Evolutionary conservation across 2,329 filamentous ascomycete genomes (phyloP), one percentile per base, ranked within the genome.

Genomic region (Phoma sp.): DNA sequence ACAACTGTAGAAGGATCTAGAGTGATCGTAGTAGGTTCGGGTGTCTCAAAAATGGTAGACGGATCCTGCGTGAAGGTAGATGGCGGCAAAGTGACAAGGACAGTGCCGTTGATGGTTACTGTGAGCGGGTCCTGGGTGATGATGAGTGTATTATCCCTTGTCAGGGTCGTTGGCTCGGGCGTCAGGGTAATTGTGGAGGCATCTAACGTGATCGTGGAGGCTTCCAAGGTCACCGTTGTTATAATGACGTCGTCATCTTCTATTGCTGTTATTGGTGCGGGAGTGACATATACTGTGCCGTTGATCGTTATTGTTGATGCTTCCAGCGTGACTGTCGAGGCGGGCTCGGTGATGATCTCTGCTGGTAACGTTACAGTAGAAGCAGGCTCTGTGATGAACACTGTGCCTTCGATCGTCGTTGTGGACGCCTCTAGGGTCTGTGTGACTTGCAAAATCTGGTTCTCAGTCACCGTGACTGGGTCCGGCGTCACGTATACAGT

Each of bases 221-320:
- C 38, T 3, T 31, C 44, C 8, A 54, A 19, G 17, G 44, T 54
- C 35, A 43, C 51, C 10, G 51, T 48, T 8, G 51, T 53, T 32
- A 44, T 31, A n/a, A 53, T 43, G 10, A 53, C 38, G 32, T 37
- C 38, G 25, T 37, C 47, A 15, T 43, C 47, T n/a, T 48, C 44
- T 1, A 48, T 39, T 1, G 48, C 27, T 8, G 51, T 54, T 7
- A 48, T 36, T 1, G 51, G 44, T 10, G 51, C 38, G 6, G 51
- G 51, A 8, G 51, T 54, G n/a, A 38, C 36, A 38, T 38, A 38
- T 21, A 38, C 24, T 7, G 36, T 38, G 19, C 36, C 36, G 15
- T 38, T 38, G 19, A 38, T 13, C 3, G 36, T 38, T 22, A 38
- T 17, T 6, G 36, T 38, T 0, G 36, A 38, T 22, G 36, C 36